Conservation (phyloP, 2,329 filamentous ascomycete genomes). For the Aspergillus glaucus region DNA sequence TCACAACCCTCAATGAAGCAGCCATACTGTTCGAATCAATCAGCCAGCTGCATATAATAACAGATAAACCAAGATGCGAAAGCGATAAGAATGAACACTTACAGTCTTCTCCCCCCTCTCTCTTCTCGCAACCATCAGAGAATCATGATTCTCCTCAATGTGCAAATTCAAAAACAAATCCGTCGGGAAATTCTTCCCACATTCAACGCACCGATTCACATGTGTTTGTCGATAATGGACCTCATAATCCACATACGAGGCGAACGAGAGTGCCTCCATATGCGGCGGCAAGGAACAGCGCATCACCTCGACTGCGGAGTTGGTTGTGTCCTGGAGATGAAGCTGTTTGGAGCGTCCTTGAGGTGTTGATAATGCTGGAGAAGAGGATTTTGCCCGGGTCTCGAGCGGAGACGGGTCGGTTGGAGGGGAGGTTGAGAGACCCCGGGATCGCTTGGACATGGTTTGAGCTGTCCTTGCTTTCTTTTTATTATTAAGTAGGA, state of each 20-base stretch:
- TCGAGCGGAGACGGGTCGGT: slow-evolving; percentile 22
- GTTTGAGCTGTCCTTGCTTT: slow-evolving; percentile 2
- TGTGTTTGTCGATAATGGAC: slow-evolving; percentile 77
- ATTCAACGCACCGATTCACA: slow-evolving; percentile 77
- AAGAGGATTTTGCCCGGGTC: slow-evolving; percentile 19
- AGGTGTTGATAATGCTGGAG: slow-evolving; percentile 18
- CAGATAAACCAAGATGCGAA: not conserved
- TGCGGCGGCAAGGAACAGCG: slow-evolving; percentile 79
- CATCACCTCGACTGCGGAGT: slow-evolving; percentile 50
- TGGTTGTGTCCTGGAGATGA: slow-evolving; percentile 51
- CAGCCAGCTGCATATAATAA: slow-evolving; percentile 1
- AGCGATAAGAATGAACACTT: slow-evolving; percentile 28
- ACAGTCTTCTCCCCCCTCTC: slow-evolving; percentile 84
- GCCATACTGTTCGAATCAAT: slow-evolving; percentile 53
- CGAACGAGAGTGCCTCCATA: slow-evolving; percentile 62
- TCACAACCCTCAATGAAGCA: slow-evolving; percentile 91
- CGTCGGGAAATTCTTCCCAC: slow-evolving; percentile 81
- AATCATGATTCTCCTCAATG: slow-evolving; percentile 86
- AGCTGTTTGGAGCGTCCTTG: slow-evolving; percentile 47
- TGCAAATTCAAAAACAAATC: slow-evolving; percentile 74
- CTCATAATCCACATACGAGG: slow-evolving; percentile 74
- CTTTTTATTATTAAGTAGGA: not conserved
- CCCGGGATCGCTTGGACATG: slow-evolving; percentile 58
- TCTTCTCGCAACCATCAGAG: slow-evolving; percentile 63
- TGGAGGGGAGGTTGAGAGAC: slow-evolving; percentile 42